Base-by-base conservation (phyloP, 2,329 filamentous ascomycete genomes). In the Talaromyces rugulosus region DNA sequence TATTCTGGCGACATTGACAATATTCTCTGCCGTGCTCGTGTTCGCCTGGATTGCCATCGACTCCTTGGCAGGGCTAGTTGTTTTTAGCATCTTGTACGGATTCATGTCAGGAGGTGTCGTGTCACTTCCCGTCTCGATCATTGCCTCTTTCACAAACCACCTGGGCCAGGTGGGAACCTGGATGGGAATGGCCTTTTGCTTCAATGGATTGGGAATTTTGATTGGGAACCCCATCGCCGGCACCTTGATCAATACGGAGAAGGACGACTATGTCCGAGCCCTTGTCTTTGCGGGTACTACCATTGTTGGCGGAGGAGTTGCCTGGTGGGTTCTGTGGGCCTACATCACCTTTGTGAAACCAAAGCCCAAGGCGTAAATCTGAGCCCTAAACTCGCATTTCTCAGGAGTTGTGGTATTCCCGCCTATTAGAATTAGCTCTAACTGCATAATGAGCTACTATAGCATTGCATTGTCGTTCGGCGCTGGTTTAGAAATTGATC, bases 51-150 rank as follows among this genome's bases (percentile, higher is more conserved):
- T 77, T 3, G 73, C 72, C 28, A 78, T 77, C 0, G 74, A 72
- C 1, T 74, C 68, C 16, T 73, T 78, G 3, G 76, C 78, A 0
- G 79, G 79, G 0, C 71, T 81, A 61, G 74, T 82, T 1, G 66
- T 78, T 3, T 82, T 77, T 65, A 75, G 74, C 0, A 71, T 76
- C n/a, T 75, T 75, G 0, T 82, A 81, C 64, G 80, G 80, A 0
- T 81, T 82, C 60, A 69, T 72, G 0, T 81, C 79, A 1, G 80
- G 80, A 0, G 78, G 30, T 14, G 40, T 62, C 16, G 34, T 42
- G 16, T 27, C 14, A 18, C 12, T 81, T 0, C 73, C 75, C 2
- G 73, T 77, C 0, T 74, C 75, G 0, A 71, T 74, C 3, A 68
- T 80, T 5, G 71, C 74, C 1, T 63, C 66, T 1, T 60, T 80